Percentiles rank a stretch among this genome's conserved stretches.
Evolutionary conservation across 257 asterid genomes (phyloP).

Genomic region (Przewalskia tangutica): DNA sequence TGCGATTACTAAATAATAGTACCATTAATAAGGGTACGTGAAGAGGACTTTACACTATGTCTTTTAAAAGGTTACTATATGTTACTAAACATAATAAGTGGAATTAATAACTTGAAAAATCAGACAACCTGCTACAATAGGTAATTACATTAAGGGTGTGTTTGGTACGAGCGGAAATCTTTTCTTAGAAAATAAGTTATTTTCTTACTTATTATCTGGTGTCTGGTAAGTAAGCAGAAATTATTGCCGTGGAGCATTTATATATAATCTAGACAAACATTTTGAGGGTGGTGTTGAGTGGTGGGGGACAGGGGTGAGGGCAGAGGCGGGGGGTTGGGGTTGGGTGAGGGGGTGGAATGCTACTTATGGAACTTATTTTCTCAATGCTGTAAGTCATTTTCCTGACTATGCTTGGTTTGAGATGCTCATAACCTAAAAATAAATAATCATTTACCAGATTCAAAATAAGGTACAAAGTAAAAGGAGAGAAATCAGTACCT

Average conservation of each 20-base stretch:
- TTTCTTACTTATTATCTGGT: background rate
- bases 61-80: background rate
- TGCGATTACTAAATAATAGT: no score
- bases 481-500: constrained; percentile 26
- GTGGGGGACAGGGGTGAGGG: background rate
- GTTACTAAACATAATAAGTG: background rate
- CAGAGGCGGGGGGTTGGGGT: background rate
- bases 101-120: background rate
- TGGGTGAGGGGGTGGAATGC: background rate
- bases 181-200: background rate
- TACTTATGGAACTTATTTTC: background rate
- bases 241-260: background rate
- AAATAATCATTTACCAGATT: background rate
- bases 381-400: no score
- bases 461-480: background rate
- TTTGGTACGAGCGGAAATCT: background rate
- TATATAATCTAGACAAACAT: background rate
- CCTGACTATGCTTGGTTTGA: background rate
- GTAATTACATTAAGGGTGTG: background rate
- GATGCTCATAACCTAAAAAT: background rate
- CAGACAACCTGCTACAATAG: background rate
- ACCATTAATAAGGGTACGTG: no score
- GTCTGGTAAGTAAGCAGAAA: background rate
- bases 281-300: background rate
- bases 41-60: no score